Evolutionary conservation across 257 asterid genomes (phyloP).

Genomic region (Jasminum sambac): DNA sequence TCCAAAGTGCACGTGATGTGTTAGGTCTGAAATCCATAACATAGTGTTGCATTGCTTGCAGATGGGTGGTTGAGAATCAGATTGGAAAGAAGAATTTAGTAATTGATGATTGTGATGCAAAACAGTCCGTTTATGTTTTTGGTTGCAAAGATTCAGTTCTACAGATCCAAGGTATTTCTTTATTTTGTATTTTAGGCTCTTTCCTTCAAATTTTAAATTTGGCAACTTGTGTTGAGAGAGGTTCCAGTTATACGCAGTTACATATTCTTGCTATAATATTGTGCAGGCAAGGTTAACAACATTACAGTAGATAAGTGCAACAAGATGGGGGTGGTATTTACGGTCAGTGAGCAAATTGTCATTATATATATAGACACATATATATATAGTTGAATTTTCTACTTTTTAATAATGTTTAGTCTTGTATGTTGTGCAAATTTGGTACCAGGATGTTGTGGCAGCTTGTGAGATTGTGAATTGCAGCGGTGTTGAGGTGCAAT

Average conservation of each 20-base stretch:
- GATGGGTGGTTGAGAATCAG: slow-evolving; percentile 99
- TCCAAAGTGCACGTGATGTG: slow-evolving; percentile 17
- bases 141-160: slow-evolving; percentile 96
- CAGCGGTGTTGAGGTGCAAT: slow-evolving; percentile 83
- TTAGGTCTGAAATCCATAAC: slow-evolving; percentile 20
- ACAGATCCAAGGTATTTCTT: slow-evolving; percentile 70
- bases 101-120: slow-evolving; percentile 92
- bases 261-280: slow-evolving; percentile 4
- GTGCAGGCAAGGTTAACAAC: slow-evolving; percentile 95
- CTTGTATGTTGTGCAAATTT: slow-evolving; percentile 25
- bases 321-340: slow-evolving; percentile 91
- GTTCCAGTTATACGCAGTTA: not conserved
- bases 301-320: slow-evolving; percentile 96
- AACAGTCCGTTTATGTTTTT: slow-evolving; percentile 84
- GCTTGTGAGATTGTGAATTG: slow-evolving; percentile 97
- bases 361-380: no score
- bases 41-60: slow-evolving; percentile 31
- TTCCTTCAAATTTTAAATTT: slow-evolving; percentile 3
- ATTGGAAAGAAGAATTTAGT: slow-evolving; percentile 75
- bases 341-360: slow-evolving; percentile 49
- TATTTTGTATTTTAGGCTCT: not conserved
- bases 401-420: slow-evolving; percentile 15
- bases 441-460: slow-evolving; percentile 88
- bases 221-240: slow-evolving; percentile 15
- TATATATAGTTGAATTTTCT: slow-evolving; percentile 2